Evolutionary conservation across 148 eudicot species (phyloP).

Genomic region (Polygonum aviculare): DNA sequence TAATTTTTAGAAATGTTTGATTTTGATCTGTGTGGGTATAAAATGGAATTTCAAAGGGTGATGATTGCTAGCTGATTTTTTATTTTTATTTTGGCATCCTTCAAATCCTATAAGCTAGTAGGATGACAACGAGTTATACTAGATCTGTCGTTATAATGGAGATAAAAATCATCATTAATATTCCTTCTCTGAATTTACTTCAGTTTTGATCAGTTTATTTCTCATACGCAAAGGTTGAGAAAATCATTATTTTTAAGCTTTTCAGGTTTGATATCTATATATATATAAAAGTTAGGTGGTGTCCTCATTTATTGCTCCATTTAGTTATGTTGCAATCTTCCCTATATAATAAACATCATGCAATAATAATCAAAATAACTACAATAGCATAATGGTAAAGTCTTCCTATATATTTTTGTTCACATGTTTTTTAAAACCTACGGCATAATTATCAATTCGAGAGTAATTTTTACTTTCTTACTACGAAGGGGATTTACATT

Average conservation of each 20-base stretch:
- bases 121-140: background rate
- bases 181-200: background rate
- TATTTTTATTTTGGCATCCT: background rate
- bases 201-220: background rate
- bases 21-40: background rate
- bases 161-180: slow-evolving; percentile 4
- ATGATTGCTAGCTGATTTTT: background rate
- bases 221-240: background rate
- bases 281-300: too few relatives aligned
- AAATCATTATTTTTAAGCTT: background rate
- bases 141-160: background rate
- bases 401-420: too few relatives aligned
- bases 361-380: too few relatives aligned
- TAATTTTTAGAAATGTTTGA: background rate
- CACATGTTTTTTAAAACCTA: too few relatives aligned
- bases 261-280: too few relatives aligned
- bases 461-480: too few relatives aligned
- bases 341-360: too few relatives aligned
- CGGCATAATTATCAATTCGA: too few relatives aligned
- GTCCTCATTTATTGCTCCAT: too few relatives aligned
- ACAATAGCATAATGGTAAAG: too few relatives aligned
- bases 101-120: background rate
- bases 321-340: too few relatives aligned
- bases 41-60: background rate
- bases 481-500: too few relatives aligned